A percentile compares a stretch with the other conserved stretches of the same genome.
Evolutionary conservation across 2,329 filamentous ascomycete species (phyloP).

Genomic region (Epichloe brachyelytri): DNA sequence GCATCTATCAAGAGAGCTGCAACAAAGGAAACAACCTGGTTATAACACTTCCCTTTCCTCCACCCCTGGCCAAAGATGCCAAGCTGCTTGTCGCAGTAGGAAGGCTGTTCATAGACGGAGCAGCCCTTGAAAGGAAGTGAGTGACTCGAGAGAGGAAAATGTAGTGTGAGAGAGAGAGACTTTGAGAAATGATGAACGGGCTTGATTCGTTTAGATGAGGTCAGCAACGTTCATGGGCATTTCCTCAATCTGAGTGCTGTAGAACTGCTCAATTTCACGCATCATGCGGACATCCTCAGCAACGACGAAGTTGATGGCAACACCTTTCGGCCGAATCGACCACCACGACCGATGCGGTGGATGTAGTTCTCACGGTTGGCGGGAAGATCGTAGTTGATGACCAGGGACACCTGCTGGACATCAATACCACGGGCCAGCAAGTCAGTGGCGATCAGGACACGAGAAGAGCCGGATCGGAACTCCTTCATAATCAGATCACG

Average conservation of each 20-base stretch:
- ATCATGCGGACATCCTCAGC: slow-evolving; percentile 99
- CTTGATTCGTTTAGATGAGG: slow-evolving; percentile 46
- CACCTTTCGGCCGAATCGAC: slow-evolving; percentile 99
- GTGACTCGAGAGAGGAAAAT: slow-evolving; percentile 12
- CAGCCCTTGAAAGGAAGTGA: slow-evolving; percentile 13
- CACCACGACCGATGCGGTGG: slow-evolving; percentile 97
- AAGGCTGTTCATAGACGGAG: slow-evolving; percentile 11
- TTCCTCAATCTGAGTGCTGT: slow-evolving; percentile 99
- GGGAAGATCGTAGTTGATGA: slow-evolving; percentile 99
- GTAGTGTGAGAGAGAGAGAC: slow-evolving; percentile 10
- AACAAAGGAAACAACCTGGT: slow-evolving; percentile 20
- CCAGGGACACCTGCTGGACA: slow-evolving; percentile 97
- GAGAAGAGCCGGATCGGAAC: slow-evolving; percentile 96
- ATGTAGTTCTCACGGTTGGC: slow-evolving; percentile 99
- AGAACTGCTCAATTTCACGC: slow-evolving; percentile 99
- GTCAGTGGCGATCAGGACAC: slow-evolving; percentile 97
- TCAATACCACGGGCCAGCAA: slow-evolving; percentile 98
- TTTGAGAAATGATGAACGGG: background rate
- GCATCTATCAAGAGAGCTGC: slow-evolving; percentile 25
- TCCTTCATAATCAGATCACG: slow-evolving; percentile 99
- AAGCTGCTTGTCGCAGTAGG: slow-evolving; percentile 15
- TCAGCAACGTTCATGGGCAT: slow-evolving; percentile 94
- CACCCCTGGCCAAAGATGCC: slow-evolving; percentile 11
- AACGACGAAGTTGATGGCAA: slow-evolving; percentile 99
- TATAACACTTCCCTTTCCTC: slow-evolving; percentile 14